phyloP scores from a whole-genome alignment of 768 basidiomycete genomes.

The Kwoniella sp. region DNA sequence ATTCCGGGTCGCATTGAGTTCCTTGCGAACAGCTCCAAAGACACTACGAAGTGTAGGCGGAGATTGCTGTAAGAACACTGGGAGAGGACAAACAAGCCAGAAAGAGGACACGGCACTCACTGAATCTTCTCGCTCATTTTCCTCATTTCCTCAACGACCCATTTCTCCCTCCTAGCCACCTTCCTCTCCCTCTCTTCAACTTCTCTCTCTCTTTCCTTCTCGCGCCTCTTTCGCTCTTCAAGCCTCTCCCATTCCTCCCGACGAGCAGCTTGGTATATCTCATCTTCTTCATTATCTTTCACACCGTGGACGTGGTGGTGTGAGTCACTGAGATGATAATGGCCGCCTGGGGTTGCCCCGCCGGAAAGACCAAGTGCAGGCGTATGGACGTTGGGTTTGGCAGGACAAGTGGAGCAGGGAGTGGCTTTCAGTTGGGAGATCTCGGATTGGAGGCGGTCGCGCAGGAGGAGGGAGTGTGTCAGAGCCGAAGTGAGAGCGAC shows the following conservation, averaged over 20 bases:
- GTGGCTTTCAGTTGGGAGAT: constrained; percentile 13
- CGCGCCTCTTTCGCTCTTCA: constrained; percentile 30
- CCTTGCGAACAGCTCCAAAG: too few species aligned
- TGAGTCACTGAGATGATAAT: constrained; percentile 6
- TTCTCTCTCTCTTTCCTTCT: constrained; percentile 34
- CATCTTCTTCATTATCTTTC: constrained; percentile 8
- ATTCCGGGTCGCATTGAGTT: too few species aligned
- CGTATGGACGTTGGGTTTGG: too few species aligned
- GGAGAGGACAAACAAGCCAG: neutral
- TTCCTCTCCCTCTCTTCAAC: constrained; percentile 45
- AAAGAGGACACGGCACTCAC: constrained; percentile 22
- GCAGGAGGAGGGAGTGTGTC: constrained; percentile 46
- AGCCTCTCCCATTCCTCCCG: constrained; percentile 37
- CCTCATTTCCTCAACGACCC: constrained; percentile 50
- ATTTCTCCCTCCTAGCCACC: constrained; percentile 43
- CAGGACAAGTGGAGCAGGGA: constrained; percentile 17
- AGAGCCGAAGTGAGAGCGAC: constrained; percentile 28
- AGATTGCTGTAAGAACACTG: neutral
- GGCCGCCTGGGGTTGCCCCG: neutral
- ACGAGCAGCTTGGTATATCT: constrained; percentile 1
- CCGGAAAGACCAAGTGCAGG: neutral
- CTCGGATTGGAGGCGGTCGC: constrained; percentile 36
- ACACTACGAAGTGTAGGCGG: too few species aligned
- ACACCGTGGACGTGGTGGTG: constrained; percentile 4
- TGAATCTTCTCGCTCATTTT: constrained; percentile 47